Conservation (phyloP, 768 basidiomycete genomes). For the Tulasnella sp. region DNA sequence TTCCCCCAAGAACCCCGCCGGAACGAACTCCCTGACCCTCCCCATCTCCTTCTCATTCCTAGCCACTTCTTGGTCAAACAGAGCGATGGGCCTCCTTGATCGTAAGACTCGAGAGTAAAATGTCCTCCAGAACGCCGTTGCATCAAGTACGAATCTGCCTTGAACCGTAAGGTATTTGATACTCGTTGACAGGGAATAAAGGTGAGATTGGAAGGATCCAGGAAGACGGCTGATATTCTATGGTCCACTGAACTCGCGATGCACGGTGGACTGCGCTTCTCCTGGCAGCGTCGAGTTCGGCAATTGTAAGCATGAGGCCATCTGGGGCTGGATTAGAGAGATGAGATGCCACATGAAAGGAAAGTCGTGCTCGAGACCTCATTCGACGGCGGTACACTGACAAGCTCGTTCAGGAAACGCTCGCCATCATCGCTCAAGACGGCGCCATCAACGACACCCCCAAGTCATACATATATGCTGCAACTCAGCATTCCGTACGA, state of each 20-base stretch:
- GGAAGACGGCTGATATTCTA: not conserved
- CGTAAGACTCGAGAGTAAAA: too few relatives aligned
- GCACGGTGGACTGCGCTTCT: not conserved
- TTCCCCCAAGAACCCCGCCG: too few relatives aligned
- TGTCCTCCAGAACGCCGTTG: too few relatives aligned
- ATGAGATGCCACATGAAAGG: not conserved
- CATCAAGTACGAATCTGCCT: too few relatives aligned
- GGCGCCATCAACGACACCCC: not conserved
- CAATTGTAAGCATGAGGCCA: not conserved
- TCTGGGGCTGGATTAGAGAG: conserved; percentile 17
- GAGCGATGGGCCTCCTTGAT: too few relatives aligned
- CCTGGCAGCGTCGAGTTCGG: conserved; percentile 16
- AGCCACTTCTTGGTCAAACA: too few relatives aligned
- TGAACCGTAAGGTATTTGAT: conserved; percentile 19
- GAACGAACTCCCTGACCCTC: too few relatives aligned
- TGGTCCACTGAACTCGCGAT: not conserved
- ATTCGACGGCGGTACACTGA: not conserved
- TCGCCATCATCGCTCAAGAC: conserved; percentile 21
- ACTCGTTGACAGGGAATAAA: conserved; percentile 1
- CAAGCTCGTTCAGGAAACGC: not conserved
- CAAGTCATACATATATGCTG: not conserved
- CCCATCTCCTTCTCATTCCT: too few relatives aligned
- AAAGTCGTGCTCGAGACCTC: not conserved
- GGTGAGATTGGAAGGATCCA: conserved; percentile 20
- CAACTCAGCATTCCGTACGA: not conserved